These are phyloP conservation scores for Epichloe sylvatica DNA, from an alignment of 2,329 filamentous ascomycete species.

Conservation along the genomic window DNA sequence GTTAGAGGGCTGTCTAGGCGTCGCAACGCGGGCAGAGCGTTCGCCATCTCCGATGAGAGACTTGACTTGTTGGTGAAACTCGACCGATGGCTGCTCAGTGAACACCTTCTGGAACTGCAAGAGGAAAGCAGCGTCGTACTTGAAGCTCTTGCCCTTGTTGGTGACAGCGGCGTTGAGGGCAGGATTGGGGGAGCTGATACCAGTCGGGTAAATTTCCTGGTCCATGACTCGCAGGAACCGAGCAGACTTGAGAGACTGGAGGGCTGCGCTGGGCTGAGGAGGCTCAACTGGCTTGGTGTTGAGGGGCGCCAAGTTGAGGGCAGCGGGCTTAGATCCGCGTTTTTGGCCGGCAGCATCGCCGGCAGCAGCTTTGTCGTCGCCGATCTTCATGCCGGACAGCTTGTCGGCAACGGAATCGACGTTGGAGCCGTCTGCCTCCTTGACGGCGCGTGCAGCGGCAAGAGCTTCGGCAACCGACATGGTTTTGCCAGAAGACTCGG, in stretches of 20 bases:
- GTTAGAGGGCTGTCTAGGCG: conserved; percentile 42
- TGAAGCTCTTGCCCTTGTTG: conserved; percentile 71
- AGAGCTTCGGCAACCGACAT: conserved; percentile 39
- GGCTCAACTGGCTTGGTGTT: conserved; percentile 80
- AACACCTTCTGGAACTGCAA: conserved; percentile 94
- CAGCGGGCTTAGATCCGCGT: conserved; percentile 59
- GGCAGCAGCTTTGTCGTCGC: conserved; percentile 29
- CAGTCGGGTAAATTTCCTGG: conserved; percentile 67
- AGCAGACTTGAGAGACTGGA: conserved; percentile 84
- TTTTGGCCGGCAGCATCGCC: conserved; percentile 38
- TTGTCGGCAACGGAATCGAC: conserved; percentile 32
- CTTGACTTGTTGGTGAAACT: conserved; percentile 87
- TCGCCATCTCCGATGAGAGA: conserved; percentile 66
- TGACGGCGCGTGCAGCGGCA: conserved; percentile 24
- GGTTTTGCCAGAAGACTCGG: conserved; percentile 35
- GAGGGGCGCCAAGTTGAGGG: conserved; percentile 70
- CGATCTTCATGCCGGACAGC: conserved; percentile 37
- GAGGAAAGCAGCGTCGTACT: conserved; percentile 91
- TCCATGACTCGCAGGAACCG: conserved; percentile 72
- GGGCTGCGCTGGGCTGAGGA: conserved; percentile 80
- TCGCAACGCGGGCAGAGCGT: conserved; percentile 44
- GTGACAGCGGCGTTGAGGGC: conserved; percentile 69
- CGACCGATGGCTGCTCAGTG: conserved; percentile 86
- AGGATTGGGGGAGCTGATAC: conserved; percentile 80
- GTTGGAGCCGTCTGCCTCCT: conserved; percentile 25